These are phyloP conservation scores for Yarrowia porcina DNA, from an alignment of 805 yeast species.

Conservation along the genomic window DNA sequence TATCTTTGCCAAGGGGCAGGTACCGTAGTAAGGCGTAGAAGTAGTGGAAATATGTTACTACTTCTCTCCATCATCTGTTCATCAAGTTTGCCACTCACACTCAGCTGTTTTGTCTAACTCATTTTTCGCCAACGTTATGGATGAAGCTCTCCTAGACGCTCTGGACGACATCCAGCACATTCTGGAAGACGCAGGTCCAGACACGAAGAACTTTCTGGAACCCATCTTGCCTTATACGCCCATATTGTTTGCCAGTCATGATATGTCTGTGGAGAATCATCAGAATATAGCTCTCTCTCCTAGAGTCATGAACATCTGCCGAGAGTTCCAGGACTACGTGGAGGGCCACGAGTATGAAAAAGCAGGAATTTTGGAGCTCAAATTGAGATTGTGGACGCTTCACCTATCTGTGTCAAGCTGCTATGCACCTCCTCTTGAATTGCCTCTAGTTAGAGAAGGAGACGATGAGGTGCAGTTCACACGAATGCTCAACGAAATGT, in stretches of 20 bases:
- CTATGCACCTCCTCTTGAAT: background rate
- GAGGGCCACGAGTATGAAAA: background rate
- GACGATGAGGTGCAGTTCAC: slow-evolving; percentile 1
- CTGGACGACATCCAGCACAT: background rate
- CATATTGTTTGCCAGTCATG: background rate
- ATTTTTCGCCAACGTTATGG: no score
- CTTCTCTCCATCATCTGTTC: no score
- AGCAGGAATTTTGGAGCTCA: slow-evolving; percentile 1
- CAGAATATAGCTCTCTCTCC: background rate
- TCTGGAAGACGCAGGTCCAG: background rate
- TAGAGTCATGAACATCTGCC: background rate
- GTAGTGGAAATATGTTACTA: no score
- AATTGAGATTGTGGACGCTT: background rate
- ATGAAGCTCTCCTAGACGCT: background rate
- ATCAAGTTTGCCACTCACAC: no score
- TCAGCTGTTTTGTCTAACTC: no score
- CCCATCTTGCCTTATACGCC: background rate
- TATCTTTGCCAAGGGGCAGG: no score
- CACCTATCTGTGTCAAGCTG: background rate
- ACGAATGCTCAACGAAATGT: background rate
- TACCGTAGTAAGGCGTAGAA: no score
- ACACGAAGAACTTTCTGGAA: background rate
- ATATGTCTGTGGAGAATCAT: background rate
- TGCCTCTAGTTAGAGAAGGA: background rate
- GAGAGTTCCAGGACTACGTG: background rate